Conservation (phyloP, 345 rosid genomes). For the Durio zibethinus region DNA sequence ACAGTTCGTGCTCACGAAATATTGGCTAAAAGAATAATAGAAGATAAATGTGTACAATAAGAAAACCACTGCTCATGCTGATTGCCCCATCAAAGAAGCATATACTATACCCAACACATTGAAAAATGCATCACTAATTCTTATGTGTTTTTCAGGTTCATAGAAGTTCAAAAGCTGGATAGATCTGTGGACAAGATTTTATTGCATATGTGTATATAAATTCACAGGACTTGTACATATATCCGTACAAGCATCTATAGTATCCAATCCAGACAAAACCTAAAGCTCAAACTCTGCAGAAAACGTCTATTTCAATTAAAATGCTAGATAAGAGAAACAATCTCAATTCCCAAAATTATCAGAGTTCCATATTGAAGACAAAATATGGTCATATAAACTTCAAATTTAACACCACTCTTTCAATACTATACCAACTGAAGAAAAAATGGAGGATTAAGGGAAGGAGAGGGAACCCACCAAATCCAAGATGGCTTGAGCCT, state of each 20-base stretch:
- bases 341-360: background rate
- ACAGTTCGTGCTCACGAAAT: background rate
- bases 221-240: background rate
- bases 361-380: background rate
- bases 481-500: conserved; percentile 84
- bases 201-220: background rate
- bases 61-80: background rate
- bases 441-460: background rate
- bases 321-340: background rate
- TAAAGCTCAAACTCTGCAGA: background rate
- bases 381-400: background rate
- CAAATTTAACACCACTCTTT: background rate
- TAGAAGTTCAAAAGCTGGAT: background rate
- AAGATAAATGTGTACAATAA: background rate
- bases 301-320: background rate
- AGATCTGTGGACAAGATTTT: background rate
- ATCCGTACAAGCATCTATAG: background rate
- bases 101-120: background rate
- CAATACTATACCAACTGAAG: background rate
- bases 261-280: background rate
- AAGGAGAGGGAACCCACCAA: conserved; percentile 40
- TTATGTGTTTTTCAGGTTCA: background rate
- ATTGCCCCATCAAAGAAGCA: background rate
- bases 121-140: background rate
- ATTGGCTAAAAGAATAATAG: background rate